phyloP scores from a whole-genome alignment of 2,329 filamentous ascomycete species.

The Coniochaeta sp. region DNA sequence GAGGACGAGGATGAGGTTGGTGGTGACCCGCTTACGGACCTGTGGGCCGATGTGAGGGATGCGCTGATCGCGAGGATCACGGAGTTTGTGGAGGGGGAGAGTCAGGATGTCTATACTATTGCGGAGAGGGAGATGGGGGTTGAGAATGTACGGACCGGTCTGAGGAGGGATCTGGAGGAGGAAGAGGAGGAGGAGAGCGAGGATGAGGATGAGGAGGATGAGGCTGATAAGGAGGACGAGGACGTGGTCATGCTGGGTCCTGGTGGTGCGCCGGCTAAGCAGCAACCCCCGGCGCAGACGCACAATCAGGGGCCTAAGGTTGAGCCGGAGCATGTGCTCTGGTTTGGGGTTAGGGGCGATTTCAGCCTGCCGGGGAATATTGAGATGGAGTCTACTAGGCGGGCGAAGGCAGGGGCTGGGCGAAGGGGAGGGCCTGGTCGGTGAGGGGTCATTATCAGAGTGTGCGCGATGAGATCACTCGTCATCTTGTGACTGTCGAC shows the following conservation, averaged over 20 bases:
- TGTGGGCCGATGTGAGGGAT: conserved; percentile 27
- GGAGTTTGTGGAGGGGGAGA: conserved; percentile 35
- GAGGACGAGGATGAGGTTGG: conserved; percentile 29
- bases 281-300: not conserved
- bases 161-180: conserved; percentile 47
- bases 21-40: conserved; percentile 24
- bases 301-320: conserved; percentile 14
- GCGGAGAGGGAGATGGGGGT: conserved; percentile 61
- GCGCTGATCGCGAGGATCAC: conserved; percentile 22
- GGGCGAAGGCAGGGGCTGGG: conserved; percentile 4
- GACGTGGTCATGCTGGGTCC: conserved; percentile 6
- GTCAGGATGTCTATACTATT: conserved; percentile 61
- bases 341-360: conserved; percentile 36
- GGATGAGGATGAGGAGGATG: conserved; percentile 46
- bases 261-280: conserved; percentile 16
- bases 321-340: conserved; percentile 39
- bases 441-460: too few species aligned
- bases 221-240: conserved; percentile 31
- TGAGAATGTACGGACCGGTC: conserved; percentile 64
- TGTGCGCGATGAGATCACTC: not conserved
- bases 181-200: conserved; percentile 53
- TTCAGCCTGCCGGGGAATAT: conserved; percentile 36
- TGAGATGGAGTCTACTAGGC: conserved; percentile 22
- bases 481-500: not conserved
- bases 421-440: conserved; percentile 1